These are phyloP conservation scores for Morella rubra DNA, from an alignment of 306 rosid genomes.

Conservation along the genomic window DNA sequence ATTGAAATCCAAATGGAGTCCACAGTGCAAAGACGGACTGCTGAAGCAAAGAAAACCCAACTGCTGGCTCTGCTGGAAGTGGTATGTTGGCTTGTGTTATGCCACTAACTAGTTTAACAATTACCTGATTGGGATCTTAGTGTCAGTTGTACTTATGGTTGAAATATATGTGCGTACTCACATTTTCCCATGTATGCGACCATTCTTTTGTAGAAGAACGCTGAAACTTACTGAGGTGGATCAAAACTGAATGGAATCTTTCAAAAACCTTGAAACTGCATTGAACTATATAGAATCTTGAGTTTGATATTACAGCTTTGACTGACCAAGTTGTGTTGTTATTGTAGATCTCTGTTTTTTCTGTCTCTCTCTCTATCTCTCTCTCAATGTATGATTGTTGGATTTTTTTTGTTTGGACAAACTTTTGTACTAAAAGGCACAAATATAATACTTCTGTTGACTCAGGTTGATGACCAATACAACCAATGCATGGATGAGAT, in stretches of 20 bases:
- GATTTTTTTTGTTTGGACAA: background rate
- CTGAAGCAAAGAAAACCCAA: slow-evolving; percentile 64
- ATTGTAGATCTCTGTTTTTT: too few species aligned
- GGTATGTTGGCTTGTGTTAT: slow-evolving; percentile 42
- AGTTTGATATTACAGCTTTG: too few species aligned
- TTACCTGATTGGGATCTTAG: slow-evolving; percentile 8
- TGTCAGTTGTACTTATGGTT: background rate
- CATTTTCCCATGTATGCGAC: background rate
- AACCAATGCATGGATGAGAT: slow-evolving; percentile 79
- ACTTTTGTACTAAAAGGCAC: background rate
- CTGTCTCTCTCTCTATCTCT: too few species aligned
- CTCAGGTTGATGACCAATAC: slow-evolving; percentile 76
- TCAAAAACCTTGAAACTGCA: too few species aligned
- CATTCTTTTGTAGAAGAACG: background rate
- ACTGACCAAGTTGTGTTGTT: too few species aligned
- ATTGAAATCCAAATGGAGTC: slow-evolving; percentile 38
- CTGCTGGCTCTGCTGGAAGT: slow-evolving; percentile 66
- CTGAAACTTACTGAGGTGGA: background rate
- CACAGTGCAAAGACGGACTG: slow-evolving; percentile 32
- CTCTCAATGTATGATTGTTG: background rate
- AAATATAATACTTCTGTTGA: background rate
- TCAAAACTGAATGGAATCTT: background rate
- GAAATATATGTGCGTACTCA: background rate
- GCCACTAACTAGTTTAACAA: background rate
- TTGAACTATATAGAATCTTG: too few species aligned